A percentile compares a stretch with the other conserved stretches of the same genome.
phyloP scores from a whole-genome alignment of 1,284 basidiomycete genomes.

The Naganishia sp. region DNA sequence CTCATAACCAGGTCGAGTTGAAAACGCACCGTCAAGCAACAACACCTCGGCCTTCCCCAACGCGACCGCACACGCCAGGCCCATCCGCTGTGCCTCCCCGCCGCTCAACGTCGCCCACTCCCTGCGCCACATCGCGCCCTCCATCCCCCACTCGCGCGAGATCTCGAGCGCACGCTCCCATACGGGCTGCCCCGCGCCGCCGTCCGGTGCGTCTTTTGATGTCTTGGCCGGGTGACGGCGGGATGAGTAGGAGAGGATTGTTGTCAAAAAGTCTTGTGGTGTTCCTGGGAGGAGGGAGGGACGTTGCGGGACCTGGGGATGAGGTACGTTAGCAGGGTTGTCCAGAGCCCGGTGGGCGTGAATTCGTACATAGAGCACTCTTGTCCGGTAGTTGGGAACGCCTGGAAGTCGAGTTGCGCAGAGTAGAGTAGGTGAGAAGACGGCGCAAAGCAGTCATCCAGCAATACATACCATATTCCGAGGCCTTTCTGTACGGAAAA shows the following conservation, averaged over 20 bases:
- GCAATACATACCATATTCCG: slow-evolving; percentile 59
- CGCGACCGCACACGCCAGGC: slow-evolving; percentile 70
- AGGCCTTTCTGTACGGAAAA: slow-evolving; percentile 57
- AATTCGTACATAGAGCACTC: slow-evolving; percentile 64
- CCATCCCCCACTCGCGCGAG: slow-evolving; percentile 68
- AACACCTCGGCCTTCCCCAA: slow-evolving; percentile 73
- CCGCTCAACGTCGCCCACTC: slow-evolving; percentile 76
- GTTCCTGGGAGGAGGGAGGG: slow-evolving; percentile 78
- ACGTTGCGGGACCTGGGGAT: slow-evolving; percentile 65
- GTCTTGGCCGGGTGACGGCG: slow-evolving; percentile 47
- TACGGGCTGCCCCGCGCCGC: slow-evolving; percentile 26
- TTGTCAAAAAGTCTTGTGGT: slow-evolving; percentile 68
- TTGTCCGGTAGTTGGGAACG: slow-evolving; percentile 71
- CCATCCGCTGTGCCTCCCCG: slow-evolving; percentile 78
- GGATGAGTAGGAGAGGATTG: slow-evolving; percentile 62
- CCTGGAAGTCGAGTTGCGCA: slow-evolving; percentile 55
- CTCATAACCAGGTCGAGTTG: background rate
- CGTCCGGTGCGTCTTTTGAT: background rate
- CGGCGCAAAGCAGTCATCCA: background rate
- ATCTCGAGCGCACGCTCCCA: slow-evolving; percentile 56
- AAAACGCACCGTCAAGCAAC: slow-evolving; percentile 72
- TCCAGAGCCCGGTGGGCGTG: too few relatives aligned
- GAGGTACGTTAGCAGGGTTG: too few relatives aligned
- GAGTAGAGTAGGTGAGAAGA: background rate
- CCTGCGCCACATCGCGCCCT: slow-evolving; percentile 69